Percentiles rank a stretch among this genome's conserved stretches.
phyloP scores from a whole-genome alignment of 176 grass and related monocot species.

The Cenchrus americanus region DNA sequence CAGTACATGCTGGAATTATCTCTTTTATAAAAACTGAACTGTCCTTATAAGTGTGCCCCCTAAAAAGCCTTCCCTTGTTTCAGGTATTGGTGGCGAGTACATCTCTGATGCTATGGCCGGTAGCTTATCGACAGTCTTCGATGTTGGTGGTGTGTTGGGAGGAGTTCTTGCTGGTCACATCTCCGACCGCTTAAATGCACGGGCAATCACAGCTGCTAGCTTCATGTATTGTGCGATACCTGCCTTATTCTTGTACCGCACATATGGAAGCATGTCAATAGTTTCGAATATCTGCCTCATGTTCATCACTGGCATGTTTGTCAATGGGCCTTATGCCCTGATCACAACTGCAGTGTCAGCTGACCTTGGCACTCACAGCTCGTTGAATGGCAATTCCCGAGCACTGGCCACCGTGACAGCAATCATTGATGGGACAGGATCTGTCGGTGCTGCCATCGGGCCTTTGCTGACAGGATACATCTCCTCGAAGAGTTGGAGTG shows the following conservation, averaged over 20 bases:
- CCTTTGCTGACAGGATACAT: constrained; percentile 84
- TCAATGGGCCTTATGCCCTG: constrained; percentile 83
- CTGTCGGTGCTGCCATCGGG: constrained; percentile 71
- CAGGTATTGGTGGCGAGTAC: constrained; percentile 74
- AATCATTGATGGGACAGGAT: constrained; percentile 86
- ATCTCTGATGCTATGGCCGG: constrained; percentile 74
- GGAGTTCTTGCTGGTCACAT: constrained; percentile 84
- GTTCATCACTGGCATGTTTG: constrained; percentile 84
- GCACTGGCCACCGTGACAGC: constrained; percentile 84
- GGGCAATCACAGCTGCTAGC: constrained; percentile 72
- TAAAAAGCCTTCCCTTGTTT: constrained; percentile 39
- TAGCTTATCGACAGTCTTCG: constrained; percentile 79
- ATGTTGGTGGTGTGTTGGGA: constrained; percentile 84
- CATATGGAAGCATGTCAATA: constrained; percentile 69
- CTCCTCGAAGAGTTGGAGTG: constrained; percentile 68
- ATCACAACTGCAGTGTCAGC: constrained; percentile 89
- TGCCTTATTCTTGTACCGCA: constrained; percentile 75
- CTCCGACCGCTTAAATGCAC: constrained; percentile 73
- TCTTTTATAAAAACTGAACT: constrained; percentile 16
- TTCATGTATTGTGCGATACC: constrained; percentile 82
- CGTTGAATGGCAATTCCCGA: constrained; percentile 67
- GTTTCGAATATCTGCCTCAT: constrained; percentile 71
- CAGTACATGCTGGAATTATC: neutral
- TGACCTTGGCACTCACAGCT: constrained; percentile 82
- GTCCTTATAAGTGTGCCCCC: neutral